Conservation (phyloP, 306 rosid species). For the Gillenia trifoliata region DNA sequence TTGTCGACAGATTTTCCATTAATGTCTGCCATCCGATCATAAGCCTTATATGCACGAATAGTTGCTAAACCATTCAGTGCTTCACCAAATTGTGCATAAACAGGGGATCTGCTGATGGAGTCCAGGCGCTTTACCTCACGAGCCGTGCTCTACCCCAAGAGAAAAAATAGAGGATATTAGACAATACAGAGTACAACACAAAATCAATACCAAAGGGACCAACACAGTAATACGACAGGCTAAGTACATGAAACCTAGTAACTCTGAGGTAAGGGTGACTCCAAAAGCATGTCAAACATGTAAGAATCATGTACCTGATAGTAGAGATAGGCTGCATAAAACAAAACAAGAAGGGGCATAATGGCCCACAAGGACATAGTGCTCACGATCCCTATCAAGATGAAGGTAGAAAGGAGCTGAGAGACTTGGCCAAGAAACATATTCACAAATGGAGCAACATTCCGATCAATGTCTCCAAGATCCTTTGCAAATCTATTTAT, state of each 20-base stretch:
- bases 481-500: slow-evolving; percentile 93
- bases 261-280: background rate
- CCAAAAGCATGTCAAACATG: background rate
- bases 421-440: slow-evolving; percentile 81
- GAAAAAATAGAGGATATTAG: slow-evolving; percentile 18
- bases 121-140: slow-evolving; percentile 94
- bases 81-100: slow-evolving; percentile 96
- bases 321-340: slow-evolving; percentile 77
- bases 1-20: slow-evolving; percentile 51
- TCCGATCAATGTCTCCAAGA: slow-evolving; percentile 91
- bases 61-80: slow-evolving; percentile 84
- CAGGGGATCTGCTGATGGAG: slow-evolving; percentile 90
- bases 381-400: slow-evolving; percentile 90
- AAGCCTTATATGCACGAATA: slow-evolving; percentile 88
- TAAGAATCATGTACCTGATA: slow-evolving; percentile 57
- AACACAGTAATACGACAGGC: background rate
- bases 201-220: background rate
- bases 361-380: slow-evolving; percentile 97
- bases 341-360: slow-evolving; percentile 79
- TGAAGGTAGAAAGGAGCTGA: slow-evolving; percentile 77
- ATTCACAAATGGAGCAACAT: slow-evolving; percentile 63
- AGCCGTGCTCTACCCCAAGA: slow-evolving; percentile 65
- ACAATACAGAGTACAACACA: background rate
- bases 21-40: slow-evolving; percentile 84
- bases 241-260: background rate